These are phyloP conservation scores for Begonia peltatifolia DNA, from an alignment of 306 rosid genomes.

Conservation along the genomic window DNA sequence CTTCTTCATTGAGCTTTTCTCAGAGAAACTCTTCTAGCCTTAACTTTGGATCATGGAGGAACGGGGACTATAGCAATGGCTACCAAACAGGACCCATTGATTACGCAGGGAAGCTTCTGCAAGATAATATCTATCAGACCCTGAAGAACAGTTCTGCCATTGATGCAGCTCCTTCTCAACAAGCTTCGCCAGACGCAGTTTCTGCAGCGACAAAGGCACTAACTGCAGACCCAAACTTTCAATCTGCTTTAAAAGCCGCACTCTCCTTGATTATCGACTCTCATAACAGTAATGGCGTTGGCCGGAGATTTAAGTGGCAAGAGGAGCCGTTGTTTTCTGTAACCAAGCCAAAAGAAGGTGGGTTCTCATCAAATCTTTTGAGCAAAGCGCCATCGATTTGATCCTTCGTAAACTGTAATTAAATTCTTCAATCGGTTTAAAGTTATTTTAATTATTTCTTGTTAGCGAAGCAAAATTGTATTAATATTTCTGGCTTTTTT, in stretches of 20 bases:
- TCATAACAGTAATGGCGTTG: constrained; percentile 3
- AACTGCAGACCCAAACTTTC: constrained; percentile 72
- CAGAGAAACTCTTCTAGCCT: too few relatives aligned
- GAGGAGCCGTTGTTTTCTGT: not conserved
- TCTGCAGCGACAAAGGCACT: constrained; percentile 89
- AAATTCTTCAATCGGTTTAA: too few relatives aligned
- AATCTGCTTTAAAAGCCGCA: constrained; percentile 75
- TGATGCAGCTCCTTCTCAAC: constrained; percentile 3
- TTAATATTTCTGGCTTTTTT: too few relatives aligned
- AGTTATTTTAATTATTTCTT: too few relatives aligned
- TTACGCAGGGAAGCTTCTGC: constrained; percentile 13
- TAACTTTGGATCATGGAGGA: constrained; percentile 27
- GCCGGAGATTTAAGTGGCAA: constrained; percentile 2
- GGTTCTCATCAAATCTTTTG: too few relatives aligned
- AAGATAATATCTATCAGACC: constrained; percentile 24
- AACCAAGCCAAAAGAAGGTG: not conserved
- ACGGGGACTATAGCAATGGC: constrained; percentile 27
- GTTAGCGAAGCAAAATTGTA: too few relatives aligned
- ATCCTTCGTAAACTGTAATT: too few relatives aligned
- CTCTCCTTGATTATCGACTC: constrained; percentile 42
- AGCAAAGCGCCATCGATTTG: too few relatives aligned
- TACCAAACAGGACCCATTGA: constrained; percentile 15
- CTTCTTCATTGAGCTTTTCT: constrained; percentile 12
- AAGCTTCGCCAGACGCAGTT: constrained; percentile 28
- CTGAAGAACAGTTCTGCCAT: constrained; percentile 18